phyloP scores from a whole-genome alignment of 2,329 filamentous ascomycete species.

The Exophiala oligosperma region DNA sequence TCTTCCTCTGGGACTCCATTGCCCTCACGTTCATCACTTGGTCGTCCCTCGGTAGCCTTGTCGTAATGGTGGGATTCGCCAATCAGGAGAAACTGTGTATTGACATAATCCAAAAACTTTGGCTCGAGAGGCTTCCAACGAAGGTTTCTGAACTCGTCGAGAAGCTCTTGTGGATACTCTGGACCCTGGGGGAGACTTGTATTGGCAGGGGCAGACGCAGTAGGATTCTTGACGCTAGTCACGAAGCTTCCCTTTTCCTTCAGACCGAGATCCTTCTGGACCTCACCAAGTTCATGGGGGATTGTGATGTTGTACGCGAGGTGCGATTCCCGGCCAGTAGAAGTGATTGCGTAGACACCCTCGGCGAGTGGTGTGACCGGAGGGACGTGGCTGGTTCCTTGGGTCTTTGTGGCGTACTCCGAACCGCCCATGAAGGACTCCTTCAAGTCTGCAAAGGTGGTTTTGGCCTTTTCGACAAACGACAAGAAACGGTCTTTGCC shows the following conservation, averaged over 20 bases:
- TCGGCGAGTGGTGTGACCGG: constrained; percentile 76
- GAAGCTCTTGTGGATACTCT: constrained; percentile 69
- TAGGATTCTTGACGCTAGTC: constrained; percentile 77
- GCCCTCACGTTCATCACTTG: constrained; percentile 48
- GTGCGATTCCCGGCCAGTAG: constrained; percentile 70
- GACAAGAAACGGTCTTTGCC: constrained; percentile 71
- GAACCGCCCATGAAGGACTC: constrained; percentile 66
- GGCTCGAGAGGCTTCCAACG: constrained; percentile 76
- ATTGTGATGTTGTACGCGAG: constrained; percentile 78
- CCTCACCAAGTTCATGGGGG: constrained; percentile 65
- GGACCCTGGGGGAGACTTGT: constrained; percentile 64
- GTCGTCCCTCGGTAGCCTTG: constrained; percentile 57
- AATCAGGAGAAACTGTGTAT: constrained; percentile 76
- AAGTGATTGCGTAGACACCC: constrained; percentile 80
- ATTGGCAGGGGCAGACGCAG: constrained; percentile 64
- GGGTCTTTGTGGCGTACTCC: constrained; percentile 75
- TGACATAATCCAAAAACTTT: constrained; percentile 70
- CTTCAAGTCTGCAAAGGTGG: constrained; percentile 68
- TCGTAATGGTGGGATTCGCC: constrained; percentile 51
- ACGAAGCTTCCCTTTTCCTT: constrained; percentile 73
- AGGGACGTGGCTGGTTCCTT: constrained; percentile 66
- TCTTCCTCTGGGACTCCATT: constrained; percentile 67
- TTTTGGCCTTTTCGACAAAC: constrained; percentile 75
- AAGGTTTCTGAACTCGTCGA: constrained; percentile 69
- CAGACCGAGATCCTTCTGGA: constrained; percentile 75